These are phyloP conservation scores for Lentithecium fluviatile DNA, from an alignment of 495 filamentous ascomycete genomes.

Conservation along the genomic window DNA sequence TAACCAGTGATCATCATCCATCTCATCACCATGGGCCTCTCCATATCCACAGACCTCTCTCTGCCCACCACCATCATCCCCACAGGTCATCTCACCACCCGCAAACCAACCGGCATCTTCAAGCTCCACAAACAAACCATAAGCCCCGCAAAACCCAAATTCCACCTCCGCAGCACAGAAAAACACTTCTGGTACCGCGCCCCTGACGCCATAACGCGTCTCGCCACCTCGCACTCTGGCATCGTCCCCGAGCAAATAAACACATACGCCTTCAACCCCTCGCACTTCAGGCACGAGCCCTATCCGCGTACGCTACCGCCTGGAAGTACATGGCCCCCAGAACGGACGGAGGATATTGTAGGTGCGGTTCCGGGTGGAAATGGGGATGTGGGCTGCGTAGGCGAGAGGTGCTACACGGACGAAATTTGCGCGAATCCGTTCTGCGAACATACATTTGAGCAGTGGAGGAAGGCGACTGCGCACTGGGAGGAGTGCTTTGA, in stretches of 20 bases:
- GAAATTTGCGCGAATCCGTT: background rate
- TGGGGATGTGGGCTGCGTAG: slow-evolving; percentile 4
- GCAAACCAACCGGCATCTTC: background rate
- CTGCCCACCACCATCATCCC: too few species aligned
- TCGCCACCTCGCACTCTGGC: background rate
- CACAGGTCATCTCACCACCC: too few species aligned
- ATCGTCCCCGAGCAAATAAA: slow-evolving; percentile 6
- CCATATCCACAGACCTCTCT: too few species aligned
- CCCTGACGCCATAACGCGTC: slow-evolving; percentile 1
- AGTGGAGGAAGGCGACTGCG: background rate
- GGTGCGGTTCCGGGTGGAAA: background rate
- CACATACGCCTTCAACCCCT: slow-evolving; percentile 15
- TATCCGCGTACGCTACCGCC: slow-evolving; percentile 5
- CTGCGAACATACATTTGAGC: slow-evolving; percentile 5
- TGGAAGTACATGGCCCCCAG: slow-evolving; percentile 12
- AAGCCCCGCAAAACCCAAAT: background rate
- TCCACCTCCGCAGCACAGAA: background rate
- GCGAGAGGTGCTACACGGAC: slow-evolving; percentile 14
- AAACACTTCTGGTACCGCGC: slow-evolving; percentile 14
- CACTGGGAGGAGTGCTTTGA: slow-evolving; percentile 9
- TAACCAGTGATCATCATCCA: too few species aligned
- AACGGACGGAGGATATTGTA: background rate
- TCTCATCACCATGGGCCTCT: too few species aligned
- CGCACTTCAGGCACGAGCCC: background rate
- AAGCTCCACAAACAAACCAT: background rate